These are phyloP conservation scores for Blastobotrys peoriensis DNA, from an alignment of 805 yeast genomes.

Conservation along the genomic window DNA sequence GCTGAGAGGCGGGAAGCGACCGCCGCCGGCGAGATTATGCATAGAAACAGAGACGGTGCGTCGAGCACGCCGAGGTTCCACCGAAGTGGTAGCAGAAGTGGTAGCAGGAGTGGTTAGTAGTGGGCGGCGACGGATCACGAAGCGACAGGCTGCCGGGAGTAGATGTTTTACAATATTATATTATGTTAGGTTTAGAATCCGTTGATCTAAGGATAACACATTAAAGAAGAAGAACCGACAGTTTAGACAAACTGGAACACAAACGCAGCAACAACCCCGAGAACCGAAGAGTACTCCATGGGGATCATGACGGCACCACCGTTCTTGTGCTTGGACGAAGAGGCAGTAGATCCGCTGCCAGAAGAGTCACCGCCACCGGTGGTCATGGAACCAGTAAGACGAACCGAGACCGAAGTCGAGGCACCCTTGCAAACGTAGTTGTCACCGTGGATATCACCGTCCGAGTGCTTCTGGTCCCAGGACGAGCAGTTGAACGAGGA, in stretches of 20 bases:
- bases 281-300: slow-evolving; percentile 14
- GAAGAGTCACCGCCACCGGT: slow-evolving; percentile 8
- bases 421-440: slow-evolving; percentile 45
- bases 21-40: too few species aligned
- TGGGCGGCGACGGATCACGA: too few species aligned
- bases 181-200: too few species aligned
- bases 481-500: slow-evolving; percentile 77
- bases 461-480: slow-evolving; percentile 63
- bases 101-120: too few species aligned
- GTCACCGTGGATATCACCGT: slow-evolving; percentile 89
- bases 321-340: slow-evolving; percentile 15
- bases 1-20: too few species aligned
- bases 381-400: slow-evolving; percentile 9
- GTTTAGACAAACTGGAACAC: slow-evolving; percentile 21
- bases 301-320: slow-evolving; percentile 14
- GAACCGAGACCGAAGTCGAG: slow-evolving; percentile 22
- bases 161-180: too few species aligned
- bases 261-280: slow-evolving; percentile 21
- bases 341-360: slow-evolving; percentile 10
- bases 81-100: too few species aligned
- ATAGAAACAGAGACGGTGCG: too few species aligned
- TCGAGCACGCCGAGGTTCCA: too few species aligned
- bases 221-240: too few species aligned
- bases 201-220: too few species aligned
- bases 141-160: too few species aligned